These are phyloP conservation scores for Naganishia onofrii DNA, from an alignment of 768 basidiomycete species.

Conservation along the genomic window DNA sequence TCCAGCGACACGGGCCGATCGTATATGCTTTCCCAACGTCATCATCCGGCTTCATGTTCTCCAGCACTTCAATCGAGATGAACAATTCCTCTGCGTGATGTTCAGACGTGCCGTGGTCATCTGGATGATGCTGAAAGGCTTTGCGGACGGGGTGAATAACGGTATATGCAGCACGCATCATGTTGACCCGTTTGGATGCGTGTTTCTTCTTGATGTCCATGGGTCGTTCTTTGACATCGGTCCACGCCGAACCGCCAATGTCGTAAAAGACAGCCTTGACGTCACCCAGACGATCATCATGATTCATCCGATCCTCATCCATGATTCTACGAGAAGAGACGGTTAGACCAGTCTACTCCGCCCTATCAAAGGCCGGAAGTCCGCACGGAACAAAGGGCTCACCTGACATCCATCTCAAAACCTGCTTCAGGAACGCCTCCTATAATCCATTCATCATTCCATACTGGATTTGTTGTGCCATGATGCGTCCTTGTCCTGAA, in stretches of 20 bases:
- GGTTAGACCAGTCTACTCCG: neutral
- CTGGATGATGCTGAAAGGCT: slow-evolving; percentile 29
- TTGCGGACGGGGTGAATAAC: slow-evolving; percentile 4
- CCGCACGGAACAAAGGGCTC: neutral
- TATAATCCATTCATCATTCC: slow-evolving; percentile 41
- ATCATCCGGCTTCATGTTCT: slow-evolving; percentile 43
- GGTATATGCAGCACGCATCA: slow-evolving; percentile 28
- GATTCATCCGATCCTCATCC: slow-evolving; percentile 47
- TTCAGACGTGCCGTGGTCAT: slow-evolving; percentile 27
- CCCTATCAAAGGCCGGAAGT: too few species aligned
- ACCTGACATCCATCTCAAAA: slow-evolving; percentile 34
- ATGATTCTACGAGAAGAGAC: slow-evolving; percentile 31
- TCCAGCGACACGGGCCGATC: slow-evolving; percentile 53
- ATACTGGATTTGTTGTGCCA: slow-evolving; percentile 37
- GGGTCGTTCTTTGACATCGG: slow-evolving; percentile 35
- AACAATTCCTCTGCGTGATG: slow-evolving; percentile 35
- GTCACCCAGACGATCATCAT: slow-evolving; percentile 47
- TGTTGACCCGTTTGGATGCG: slow-evolving; percentile 40
- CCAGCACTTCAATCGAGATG: slow-evolving; percentile 49
- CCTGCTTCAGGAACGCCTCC: slow-evolving; percentile 43
- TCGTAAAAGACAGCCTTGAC: slow-evolving; percentile 30
- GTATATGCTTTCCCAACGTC: slow-evolving; percentile 54
- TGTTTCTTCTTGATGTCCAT: slow-evolving; percentile 41
- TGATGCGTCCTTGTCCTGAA: slow-evolving; percentile 42
- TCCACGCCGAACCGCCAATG: slow-evolving; percentile 24